Evolutionary conservation across 441 rosid genomes (phyloP).

Genomic region (Erodium moschatum): DNA sequence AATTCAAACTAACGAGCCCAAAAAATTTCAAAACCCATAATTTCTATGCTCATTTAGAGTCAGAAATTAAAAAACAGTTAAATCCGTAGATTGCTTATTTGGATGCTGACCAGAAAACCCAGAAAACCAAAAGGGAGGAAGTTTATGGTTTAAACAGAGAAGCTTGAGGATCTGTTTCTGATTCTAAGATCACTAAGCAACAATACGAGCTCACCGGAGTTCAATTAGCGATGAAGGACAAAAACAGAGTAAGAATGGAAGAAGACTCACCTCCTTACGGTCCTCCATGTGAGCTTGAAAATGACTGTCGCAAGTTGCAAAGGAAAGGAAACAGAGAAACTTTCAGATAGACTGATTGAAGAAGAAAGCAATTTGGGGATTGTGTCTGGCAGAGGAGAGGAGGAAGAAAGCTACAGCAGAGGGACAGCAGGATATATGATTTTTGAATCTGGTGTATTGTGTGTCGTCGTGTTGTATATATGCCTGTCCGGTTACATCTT

Average conservation of each 20-base stretch:
- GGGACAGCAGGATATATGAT: too few species aligned
- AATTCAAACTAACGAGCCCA: too few species aligned
- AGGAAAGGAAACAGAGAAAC: not conserved
- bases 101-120: too few species aligned
- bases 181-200: not conserved
- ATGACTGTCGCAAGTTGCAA: not conserved
- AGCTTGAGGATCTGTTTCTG: not conserved
- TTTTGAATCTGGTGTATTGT: too few species aligned
- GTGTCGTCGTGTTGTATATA: too few species aligned
- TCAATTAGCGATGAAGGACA: not conserved
- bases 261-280: not conserved
- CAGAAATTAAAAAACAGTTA: not conserved
- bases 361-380: too few species aligned
- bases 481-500: too few species aligned
- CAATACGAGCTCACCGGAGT: not conserved
- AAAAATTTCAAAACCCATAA: too few species aligned
- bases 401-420: too few species aligned
- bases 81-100: not conserved
- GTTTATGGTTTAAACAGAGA: not conserved
- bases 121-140: not conserved
- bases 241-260: not conserved
- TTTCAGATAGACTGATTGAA: too few species aligned
- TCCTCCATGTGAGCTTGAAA: constrained; percentile 5
- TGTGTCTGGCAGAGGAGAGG: too few species aligned
- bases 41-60: not conserved